phyloP scores from a whole-genome alignment of 257 asterid genomes.

The Apocynum venetum region DNA sequence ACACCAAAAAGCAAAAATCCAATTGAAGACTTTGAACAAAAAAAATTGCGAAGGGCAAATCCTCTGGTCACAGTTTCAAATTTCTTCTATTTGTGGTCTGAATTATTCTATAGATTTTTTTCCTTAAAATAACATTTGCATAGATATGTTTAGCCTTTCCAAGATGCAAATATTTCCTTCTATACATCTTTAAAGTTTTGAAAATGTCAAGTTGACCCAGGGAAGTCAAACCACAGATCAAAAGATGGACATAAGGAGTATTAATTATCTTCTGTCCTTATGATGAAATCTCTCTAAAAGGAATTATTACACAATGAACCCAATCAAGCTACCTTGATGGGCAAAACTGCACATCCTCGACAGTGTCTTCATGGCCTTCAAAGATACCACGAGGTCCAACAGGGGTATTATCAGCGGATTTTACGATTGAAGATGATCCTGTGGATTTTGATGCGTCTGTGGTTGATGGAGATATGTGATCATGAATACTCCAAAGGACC shows the following conservation, averaged over 20 bases:
- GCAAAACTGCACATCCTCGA: slow-evolving; percentile 96
- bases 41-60: background rate
- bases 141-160: background rate
- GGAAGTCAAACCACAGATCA: background rate
- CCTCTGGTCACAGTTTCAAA: background rate
- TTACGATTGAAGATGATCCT: slow-evolving; percentile 59
- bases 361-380: slow-evolving; percentile 87
- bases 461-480: slow-evolving; percentile 82
- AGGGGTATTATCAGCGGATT: slow-evolving; percentile 68
- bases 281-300: background rate
- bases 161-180: background rate
- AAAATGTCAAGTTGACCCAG: background rate
- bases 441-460: slow-evolving; percentile 49
- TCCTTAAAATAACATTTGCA: background rate
- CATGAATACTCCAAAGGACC: slow-evolving; percentile 96
- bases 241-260: background rate
- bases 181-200: background rate
- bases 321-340: slow-evolving; percentile 69
- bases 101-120: background rate
- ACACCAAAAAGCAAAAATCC: background rate
- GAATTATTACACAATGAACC: slow-evolving; percentile 3
- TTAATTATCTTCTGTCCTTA: background rate
- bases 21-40: background rate
- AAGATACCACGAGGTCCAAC: slow-evolving; percentile 92
- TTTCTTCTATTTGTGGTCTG: background rate